Evolutionary conservation across 345 rosid genomes (phyloP), one percentile per base, ranked within the genome.

Genomic region (Mangifera indica): DNA sequence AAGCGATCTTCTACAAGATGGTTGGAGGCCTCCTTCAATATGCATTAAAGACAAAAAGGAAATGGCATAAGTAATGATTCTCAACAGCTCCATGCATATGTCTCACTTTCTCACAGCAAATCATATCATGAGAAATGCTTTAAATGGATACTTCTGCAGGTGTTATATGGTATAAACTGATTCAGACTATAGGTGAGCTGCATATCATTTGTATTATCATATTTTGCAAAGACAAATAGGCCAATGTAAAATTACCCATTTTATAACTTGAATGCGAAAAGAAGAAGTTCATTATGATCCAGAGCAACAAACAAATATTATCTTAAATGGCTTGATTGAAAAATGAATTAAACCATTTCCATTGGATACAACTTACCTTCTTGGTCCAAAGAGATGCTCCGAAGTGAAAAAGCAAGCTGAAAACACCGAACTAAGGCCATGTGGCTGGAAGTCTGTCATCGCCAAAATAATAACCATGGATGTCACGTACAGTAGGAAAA

Each of bases 381-480:
- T 65, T 82, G 84, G 79, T 84, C 91, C 76, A 91, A 53, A 72
- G 97, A 86, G 71, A 90, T 76, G 72, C 83, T 84, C 75, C 96
- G 79, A 72, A 93, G 89, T 60, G 97, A 91, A 72, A 93, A 85
- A 58, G 93, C 97, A 77, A 90, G 70, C 85, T 93, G 98, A 81
- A 93, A 91, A 83, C 96, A 86, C 78, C 89, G 87, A 75, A 84
- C 86, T 74, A 93, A 82, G 72, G 91, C 91, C 85, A 81, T 53
- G 57, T 87, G 90, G 81, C 89, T 90, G 76, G 98, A 90, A 15
- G 87, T 79, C 98, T 93, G 92, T 67, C 78, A 78, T 72, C 75
- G 76, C 59, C 63, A 78, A 67, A 67, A 63, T 37, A 70, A 48
- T 25, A 58, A 26, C 48, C 37, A 53, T 12, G 20, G 7, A 29